Evolutionary conservation across 345 rosid species (phyloP), one percentile per base, ranked within the genome.

Genomic region (Syzygium oleosum): DNA sequence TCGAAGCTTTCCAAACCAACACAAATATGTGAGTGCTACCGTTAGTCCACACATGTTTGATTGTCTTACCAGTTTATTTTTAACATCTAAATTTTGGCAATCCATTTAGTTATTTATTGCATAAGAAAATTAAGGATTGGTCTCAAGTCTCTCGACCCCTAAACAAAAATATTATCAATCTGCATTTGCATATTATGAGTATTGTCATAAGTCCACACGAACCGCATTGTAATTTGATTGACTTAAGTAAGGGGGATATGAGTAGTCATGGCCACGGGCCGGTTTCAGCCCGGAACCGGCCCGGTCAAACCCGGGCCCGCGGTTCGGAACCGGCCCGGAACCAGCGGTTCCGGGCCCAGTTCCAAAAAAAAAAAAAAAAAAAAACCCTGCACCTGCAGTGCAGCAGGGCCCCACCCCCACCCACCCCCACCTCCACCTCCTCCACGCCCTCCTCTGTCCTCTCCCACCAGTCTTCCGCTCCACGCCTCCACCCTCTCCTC

Each of bases 51-150:
- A 1, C 73, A n/a, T 14, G 9, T 61, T n/a, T n/a, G 38, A 61
- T n/a, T 9, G 0, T 61, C 12, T 61, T 61, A 61, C 34, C 9
- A n/a, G 15, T 61, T 61, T n/a, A n/a, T 14, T n/a, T n/a, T n/a
- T 61, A 1, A 27, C 17, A n/a, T 13, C 9, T n/a, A n/a, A 61
- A n/a, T 61, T 8, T 61, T n/a, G 12, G 6, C 17, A 3, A 61
- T 9, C 29, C 9, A 61, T 13, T 6, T 11, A 61, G 9, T 61
- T 19, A 61, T 61, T n/a, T 1, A 31, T 61, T 61, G 9, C 19
- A 6, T n/a, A n/a, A 13, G 7, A n/a, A 61, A 13, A n/a, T n/a
- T 61, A 61, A 0, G 0, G 17, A 61, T 61, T 0, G 9, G n/a
- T 61, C 27, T 43, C 7, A 7, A 43, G 46, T 43, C 46, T 43